Base-by-base conservation (phyloP, 75 land plant species). In the Cupressus sempervirens region DNA sequence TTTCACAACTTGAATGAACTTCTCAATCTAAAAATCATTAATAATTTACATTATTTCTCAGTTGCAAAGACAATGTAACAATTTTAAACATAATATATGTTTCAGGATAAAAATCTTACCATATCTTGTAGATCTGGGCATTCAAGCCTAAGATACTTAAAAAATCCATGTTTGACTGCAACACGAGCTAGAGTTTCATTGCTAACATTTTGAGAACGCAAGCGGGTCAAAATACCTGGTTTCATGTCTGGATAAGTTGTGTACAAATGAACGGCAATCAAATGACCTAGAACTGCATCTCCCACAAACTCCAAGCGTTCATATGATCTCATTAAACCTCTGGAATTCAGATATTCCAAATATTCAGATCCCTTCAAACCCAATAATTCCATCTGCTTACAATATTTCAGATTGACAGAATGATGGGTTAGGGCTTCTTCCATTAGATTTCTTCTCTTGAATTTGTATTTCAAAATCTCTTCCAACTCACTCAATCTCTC, bases 161-260 rank as follows among this genome's bases (percentile, higher is more conserved):
- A 76, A 10, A 93, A 35, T 18, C 84, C 81, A 40, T 86, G 86
- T 34, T 84, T 87, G 40, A 93, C n/a, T 1, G 92, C 89, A 1
- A 87, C 87, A 1, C 91, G 91, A 1, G 92, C 94, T 5, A 93
- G 88, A 48, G 93, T 93, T 87, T 93, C 92, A 0, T 84, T 91
- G 83, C 89, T 85, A 4, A 92, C 92, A 58, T 88, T 90, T 43
- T 89, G 89, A 23, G 91, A 83, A 0, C 91, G 89, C 30, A 93
- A 87, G 14, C 80, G 80, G 0, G 92, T 92, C 62, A 93, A 58
- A 1, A 18, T 10, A 0, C 95, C 94, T 1, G 91, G 91, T 0
- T 76, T 0, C 81, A 86, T 73, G 29, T 87, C 81, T 29, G 89
- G 91, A 81, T 93, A 88, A 56, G 11, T 1, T 3, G 26, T 32